Evolutionary conservation across 352 stramenopile species (phyloP).

Genomic region (Globisporangium nodosum): DNA sequence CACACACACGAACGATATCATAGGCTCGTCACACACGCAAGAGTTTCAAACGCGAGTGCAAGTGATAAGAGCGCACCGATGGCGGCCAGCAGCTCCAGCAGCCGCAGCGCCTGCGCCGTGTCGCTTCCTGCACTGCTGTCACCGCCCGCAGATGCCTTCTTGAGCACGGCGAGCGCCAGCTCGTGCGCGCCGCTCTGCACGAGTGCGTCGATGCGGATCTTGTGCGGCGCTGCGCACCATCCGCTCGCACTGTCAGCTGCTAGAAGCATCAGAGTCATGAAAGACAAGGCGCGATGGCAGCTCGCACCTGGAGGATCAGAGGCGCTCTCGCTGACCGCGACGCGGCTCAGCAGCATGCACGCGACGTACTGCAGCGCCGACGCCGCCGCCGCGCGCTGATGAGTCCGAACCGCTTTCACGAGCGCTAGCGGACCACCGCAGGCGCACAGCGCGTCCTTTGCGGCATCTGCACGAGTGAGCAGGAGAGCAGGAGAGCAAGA

Average conservation of each 20-base stretch:
- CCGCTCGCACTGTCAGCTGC: not conserved
- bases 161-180: constrained; percentile 38
- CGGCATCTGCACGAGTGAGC: constrained; percentile 18
- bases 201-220: constrained; percentile 23
- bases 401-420: constrained; percentile 1
- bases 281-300: not conserved
- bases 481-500: not conserved
- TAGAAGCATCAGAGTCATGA: not conserved
- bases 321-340: constrained; percentile 15
- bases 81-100: constrained; percentile 44
- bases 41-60: not conserved
- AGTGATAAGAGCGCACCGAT: constrained; percentile 25
- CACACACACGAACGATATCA: not conserved
- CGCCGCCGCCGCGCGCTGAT: not conserved
- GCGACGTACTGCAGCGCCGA: constrained; percentile 32
- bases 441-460: constrained; percentile 37
- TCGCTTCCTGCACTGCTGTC: constrained; percentile 1
- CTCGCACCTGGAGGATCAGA: constrained; percentile 16
- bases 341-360: constrained; percentile 50
- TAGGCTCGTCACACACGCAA: not conserved
- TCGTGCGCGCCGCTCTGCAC: constrained; percentile 38
- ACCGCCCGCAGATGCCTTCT: constrained; percentile 15
- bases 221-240: constrained; percentile 14
- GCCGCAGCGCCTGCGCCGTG: constrained; percentile 41
- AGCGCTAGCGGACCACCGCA: constrained; percentile 3